phyloP scores from a whole-genome alignment of 1,284 basidiomycete species.

The Tremellales sp. region DNA sequence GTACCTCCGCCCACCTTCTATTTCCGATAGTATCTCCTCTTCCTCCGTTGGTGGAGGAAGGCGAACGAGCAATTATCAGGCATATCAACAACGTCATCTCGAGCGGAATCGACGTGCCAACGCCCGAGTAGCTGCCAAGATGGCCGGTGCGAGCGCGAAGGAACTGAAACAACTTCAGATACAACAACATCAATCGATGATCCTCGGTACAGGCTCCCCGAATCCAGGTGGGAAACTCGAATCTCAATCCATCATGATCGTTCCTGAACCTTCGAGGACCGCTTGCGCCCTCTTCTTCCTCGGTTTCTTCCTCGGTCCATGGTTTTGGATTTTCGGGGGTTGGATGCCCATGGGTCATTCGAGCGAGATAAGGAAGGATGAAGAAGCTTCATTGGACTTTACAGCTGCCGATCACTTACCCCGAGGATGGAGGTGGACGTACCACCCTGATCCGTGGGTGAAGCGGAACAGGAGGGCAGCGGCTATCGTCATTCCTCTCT shows the following conservation, averaged over 20 bases:
- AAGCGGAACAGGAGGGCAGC: slow-evolving; percentile 8
- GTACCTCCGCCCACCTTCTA: not conserved
- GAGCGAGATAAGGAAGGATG: not conserved
- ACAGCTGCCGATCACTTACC: not conserved
- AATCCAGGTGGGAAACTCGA: not conserved
- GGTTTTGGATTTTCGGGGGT: not conserved
- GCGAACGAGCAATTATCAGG: not conserved
- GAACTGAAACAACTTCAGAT: not conserved
- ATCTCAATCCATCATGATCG: not conserved
- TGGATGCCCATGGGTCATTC: not conserved
- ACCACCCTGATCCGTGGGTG: slow-evolving; percentile 14
- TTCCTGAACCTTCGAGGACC: not conserved
- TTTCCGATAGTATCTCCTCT: not conserved
- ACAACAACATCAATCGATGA: not conserved
- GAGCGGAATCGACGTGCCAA: not conserved
- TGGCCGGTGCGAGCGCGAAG: not conserved
- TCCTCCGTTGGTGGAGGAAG: not conserved
- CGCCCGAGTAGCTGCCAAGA: not conserved
- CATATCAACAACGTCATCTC: not conserved
- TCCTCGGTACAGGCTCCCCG: not conserved
- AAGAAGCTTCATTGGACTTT: not conserved
- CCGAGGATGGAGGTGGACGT: slow-evolving; percentile 4
- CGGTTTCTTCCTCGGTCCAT: not conserved
- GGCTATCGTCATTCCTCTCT: slow-evolving; percentile 6
- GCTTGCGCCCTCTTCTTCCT: not conserved